Conservation (phyloP, 2,329 filamentous ascomycete species). For the Decorospora gaudefroyi region DNA sequence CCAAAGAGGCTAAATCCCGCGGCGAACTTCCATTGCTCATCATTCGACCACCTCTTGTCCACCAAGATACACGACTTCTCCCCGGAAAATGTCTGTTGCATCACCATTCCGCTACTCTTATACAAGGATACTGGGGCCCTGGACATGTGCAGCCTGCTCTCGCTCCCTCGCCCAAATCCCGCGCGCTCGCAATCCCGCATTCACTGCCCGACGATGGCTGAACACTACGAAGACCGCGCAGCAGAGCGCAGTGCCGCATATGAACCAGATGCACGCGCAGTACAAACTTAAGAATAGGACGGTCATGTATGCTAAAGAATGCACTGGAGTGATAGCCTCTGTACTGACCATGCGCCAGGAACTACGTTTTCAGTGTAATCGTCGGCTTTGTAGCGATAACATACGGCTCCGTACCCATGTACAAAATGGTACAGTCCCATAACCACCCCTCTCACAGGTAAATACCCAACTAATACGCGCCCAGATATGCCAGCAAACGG, state of each 20-base stretch:
- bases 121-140: constrained; percentile 33
- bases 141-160: constrained; percentile 47
- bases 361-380: constrained; percentile 77
- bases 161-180: constrained; percentile 31
- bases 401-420: constrained; percentile 82
- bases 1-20: constrained; percentile 37
- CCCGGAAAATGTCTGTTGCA: constrained; percentile 36
- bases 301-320: constrained; percentile 57
- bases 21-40: constrained; percentile 35
- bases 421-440: constrained; percentile 71
- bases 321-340: background rate
- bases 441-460: background rate
- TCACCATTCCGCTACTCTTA: constrained; percentile 25
- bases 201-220: constrained; percentile 36
- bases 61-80: constrained; percentile 6
- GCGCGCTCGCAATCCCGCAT: constrained; percentile 24
- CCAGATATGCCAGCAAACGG: constrained; percentile 80
- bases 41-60: constrained; percentile 23
- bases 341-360: constrained; percentile 52
- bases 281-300: constrained; percentile 71
- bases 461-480: constrained; percentile 8
- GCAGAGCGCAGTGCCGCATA: constrained; percentile 55
- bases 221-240: constrained; percentile 38
- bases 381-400: constrained; percentile 78
- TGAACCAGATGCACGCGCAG: constrained; percentile 67